Evolutionary conservation across 2,329 filamentous ascomycete genomes (phyloP), one percentile per base, ranked within the genome.

Genomic region (Trichoderma koningii): DNA sequence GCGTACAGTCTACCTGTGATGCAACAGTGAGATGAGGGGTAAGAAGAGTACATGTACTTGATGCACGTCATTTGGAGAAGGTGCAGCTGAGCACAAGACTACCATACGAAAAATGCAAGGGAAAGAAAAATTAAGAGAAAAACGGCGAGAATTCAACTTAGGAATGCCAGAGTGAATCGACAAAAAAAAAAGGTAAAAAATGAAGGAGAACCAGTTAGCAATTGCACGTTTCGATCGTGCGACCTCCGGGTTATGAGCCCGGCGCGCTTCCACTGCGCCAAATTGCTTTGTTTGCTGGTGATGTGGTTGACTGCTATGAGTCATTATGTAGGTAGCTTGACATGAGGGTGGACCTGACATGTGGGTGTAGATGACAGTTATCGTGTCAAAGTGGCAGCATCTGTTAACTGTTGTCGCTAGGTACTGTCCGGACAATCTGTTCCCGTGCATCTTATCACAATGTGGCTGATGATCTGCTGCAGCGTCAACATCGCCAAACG

Each of bases 171-270:
- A 14, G 7, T 6, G 1, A 17, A n/a, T n/a, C 10, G 12, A 23
- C 21, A 7, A 53, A 30, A 45, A 55, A 23, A 53, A 30, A 52
- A 55, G 28, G 30, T 44, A 67, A 45, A 68, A 65, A 65, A 48
- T 55, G n/a, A 61, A 47, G 14, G 6, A 17, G 23, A 34, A 50
- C 56, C 45, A 60, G 5, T 14, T 74, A 74, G 73, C 72, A 74
- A 72, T 72, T 74, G 67, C 68, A 71, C 70, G 71, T 72, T 72
- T 72, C 71, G 71, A 72, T 72, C 71, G 69, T 71, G 66, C 67
- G 70, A 68, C 71, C 71, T 72, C 71, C 71, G 71, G 71, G 71
- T 72, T 72, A 71, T 71, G 69, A 71, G 69, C 69, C 69, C 69
- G 69, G 69, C 63, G 70, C 71, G 71, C 71, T 72, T 71, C 71